phyloP scores from a whole-genome alignment of 176 grass and related monocot genomes.

The Aegilops sharonensis region DNA sequence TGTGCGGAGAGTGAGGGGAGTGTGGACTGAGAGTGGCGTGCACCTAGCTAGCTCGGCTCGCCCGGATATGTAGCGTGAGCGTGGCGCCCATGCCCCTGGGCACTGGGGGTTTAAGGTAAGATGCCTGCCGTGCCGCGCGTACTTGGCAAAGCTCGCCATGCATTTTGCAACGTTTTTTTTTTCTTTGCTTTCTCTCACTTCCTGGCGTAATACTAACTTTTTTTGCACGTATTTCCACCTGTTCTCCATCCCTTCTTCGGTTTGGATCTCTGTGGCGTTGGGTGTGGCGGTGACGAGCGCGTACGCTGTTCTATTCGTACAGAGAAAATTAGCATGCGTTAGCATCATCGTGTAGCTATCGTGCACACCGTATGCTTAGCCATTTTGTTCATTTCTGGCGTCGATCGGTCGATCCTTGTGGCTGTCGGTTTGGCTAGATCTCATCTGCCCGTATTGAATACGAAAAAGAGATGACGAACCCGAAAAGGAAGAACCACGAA shows the following conservation, averaged over 20 bases:
- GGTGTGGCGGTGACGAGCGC: not conserved
- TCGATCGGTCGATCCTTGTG: not conserved
- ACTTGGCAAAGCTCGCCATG: not conserved
- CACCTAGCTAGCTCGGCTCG: not conserved
- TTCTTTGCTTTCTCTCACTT: not conserved
- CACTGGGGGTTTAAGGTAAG: not conserved
- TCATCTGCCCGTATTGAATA: not conserved
- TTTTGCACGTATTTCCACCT: not conserved
- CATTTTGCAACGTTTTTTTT: not conserved
- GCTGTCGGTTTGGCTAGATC: not conserved
- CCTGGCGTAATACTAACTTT: not conserved
- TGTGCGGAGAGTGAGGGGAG: not conserved
- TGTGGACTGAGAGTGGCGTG: conserved; percentile 14
- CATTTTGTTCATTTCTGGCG: not conserved
- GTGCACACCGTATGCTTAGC: too few relatives aligned
- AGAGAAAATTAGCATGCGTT: not conserved
- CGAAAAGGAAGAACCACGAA: not conserved
- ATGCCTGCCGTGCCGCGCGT: not conserved
- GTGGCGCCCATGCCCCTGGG: not conserved
- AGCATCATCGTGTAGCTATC: not conserved
- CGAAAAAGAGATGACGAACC: not conserved
- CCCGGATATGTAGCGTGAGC: not conserved
- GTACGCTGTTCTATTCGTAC: not conserved
- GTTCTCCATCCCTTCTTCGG: not conserved
- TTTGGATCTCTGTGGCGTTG: not conserved